Percentiles rank a stretch among this genome's conserved stretches.
Conservation (phyloP, 2,329 filamentous ascomycete genomes). For the Fusarium mangiferae region DNA sequence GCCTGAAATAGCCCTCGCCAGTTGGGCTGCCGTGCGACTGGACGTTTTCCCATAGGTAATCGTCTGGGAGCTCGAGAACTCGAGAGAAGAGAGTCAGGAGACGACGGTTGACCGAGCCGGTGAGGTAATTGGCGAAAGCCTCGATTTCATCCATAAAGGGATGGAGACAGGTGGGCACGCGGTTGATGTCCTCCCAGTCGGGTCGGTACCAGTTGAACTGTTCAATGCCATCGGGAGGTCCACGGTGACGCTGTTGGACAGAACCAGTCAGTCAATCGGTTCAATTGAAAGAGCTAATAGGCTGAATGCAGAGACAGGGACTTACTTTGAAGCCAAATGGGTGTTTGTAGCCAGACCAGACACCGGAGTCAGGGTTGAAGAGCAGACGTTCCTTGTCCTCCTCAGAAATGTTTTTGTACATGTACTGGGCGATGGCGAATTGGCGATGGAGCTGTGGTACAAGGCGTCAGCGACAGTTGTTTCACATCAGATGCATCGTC, state of each 20-base stretch:
- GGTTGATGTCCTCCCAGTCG: constrained; percentile 56
- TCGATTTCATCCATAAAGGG: constrained; percentile 39
- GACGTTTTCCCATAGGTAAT: constrained; percentile 37
- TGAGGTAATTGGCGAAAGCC: constrained; percentile 32
- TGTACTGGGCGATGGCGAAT: constrained; percentile 60
- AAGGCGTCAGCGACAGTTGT: not conserved
- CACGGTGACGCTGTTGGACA: constrained; percentile 51
- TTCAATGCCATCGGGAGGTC: constrained; percentile 60
- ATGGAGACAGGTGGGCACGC: constrained; percentile 58
- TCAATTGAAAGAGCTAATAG: too few species aligned
- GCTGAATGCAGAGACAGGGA: too few species aligned
- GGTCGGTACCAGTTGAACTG: constrained; percentile 64
- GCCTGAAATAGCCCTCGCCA: constrained; percentile 35
- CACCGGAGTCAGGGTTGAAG: constrained; percentile 57
- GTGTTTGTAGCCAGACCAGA: constrained; percentile 62
- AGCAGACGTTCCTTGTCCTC: constrained; percentile 60
- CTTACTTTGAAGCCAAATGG: constrained; percentile 56
- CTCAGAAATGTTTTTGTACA: constrained; percentile 60
- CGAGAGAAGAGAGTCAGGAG: constrained; percentile 36
- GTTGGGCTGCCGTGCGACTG: constrained; percentile 37
- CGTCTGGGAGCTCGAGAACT: constrained; percentile 35
- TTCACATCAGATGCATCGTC: not conserved
- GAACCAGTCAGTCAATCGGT: not conserved
- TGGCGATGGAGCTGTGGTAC: constrained; percentile 57
- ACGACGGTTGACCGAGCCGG: constrained; percentile 32